Conservation (phyloP, 192 early-diverging fungal species). For the Dissophora ornata region DNA sequence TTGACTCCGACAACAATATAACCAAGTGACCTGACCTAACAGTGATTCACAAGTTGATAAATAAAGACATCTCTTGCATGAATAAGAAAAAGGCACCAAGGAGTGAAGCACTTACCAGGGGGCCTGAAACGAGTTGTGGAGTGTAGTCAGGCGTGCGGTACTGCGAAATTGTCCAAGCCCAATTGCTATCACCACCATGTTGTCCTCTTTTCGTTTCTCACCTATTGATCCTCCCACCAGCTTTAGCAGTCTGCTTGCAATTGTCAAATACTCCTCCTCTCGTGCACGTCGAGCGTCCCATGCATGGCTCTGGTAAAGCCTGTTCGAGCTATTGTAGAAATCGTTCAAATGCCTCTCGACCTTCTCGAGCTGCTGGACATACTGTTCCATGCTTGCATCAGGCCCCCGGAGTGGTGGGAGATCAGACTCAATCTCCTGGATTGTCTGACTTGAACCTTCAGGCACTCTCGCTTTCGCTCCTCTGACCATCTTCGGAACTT, state of each 20-base stretch:
- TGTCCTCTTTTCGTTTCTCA: neutral
- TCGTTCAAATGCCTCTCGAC: neutral
- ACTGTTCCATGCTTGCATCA: too few species aligned
- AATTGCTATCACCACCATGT: constrained; percentile 2
- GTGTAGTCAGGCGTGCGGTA: neutral
- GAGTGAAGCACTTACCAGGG: too few species aligned
- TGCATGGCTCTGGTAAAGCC: neutral
- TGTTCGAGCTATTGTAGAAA: neutral
- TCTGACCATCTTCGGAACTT: constrained; percentile 1
- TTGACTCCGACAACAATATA: too few species aligned
- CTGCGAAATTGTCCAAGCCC: neutral
- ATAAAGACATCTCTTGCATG: too few species aligned
- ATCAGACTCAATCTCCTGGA: neutral
- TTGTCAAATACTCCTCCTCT: neutral
- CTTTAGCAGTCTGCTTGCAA: neutral
- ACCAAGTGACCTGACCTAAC: too few species aligned
- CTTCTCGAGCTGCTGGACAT: neutral
- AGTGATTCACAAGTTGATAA: too few species aligned
- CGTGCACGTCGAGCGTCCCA: neutral
- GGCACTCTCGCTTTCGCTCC: neutral
- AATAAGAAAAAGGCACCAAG: too few species aligned
- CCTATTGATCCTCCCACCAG: neutral
- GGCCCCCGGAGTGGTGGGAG: neutral
- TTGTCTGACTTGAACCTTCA: neutral
- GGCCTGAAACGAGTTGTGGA: too few species aligned